Evolutionary conservation across 805 yeast genomes (phyloP).

Genomic region (Ogataea trehaloabstinens): DNA sequence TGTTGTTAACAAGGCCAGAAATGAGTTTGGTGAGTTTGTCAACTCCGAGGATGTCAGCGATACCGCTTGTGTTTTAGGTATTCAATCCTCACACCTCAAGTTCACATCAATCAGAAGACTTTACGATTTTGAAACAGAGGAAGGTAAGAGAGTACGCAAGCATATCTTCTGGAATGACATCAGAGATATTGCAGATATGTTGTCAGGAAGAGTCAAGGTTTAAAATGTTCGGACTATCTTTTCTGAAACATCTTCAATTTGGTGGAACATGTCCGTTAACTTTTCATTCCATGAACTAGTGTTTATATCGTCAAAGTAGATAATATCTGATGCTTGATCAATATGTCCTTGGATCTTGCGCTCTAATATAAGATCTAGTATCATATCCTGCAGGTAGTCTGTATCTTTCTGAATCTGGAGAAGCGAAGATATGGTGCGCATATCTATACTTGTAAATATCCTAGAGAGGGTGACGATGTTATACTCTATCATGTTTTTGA

Average conservation of each 20-base stretch:
- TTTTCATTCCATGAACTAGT: conserved; percentile 8
- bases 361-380: conserved; percentile 19
- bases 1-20: conserved; percentile 16
- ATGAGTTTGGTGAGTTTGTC: conserved; percentile 31
- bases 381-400: conserved; percentile 13
- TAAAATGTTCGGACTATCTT: conserved; percentile 4
- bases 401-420: conserved; percentile 5
- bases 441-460: conserved; percentile 17
- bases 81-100: conserved; percentile 69
- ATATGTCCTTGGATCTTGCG: conserved; percentile 24
- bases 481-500: conserved; percentile 17
- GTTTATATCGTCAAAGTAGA: conserved; percentile 15
- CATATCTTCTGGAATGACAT: conserved; percentile 76
- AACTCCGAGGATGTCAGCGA: conserved; percentile 30
- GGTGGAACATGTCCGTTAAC: conserved; percentile 10
- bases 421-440: conserved; percentile 13
- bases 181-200: conserved; percentile 76
- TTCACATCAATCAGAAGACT: conserved; percentile 73
- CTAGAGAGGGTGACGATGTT: conserved; percentile 23
- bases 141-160: conserved; percentile 83
- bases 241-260: conserved; percentile 8
- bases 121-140: conserved; percentile 85
- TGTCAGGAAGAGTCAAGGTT: conserved; percentile 65
- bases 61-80: conserved; percentile 83
- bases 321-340: conserved; percentile 20